Percentiles rank a stretch among this genome's conserved stretches.
phyloP scores from a whole-genome alignment of 2,329 filamentous ascomycete genomes.

The Xylaria sp. region DNA sequence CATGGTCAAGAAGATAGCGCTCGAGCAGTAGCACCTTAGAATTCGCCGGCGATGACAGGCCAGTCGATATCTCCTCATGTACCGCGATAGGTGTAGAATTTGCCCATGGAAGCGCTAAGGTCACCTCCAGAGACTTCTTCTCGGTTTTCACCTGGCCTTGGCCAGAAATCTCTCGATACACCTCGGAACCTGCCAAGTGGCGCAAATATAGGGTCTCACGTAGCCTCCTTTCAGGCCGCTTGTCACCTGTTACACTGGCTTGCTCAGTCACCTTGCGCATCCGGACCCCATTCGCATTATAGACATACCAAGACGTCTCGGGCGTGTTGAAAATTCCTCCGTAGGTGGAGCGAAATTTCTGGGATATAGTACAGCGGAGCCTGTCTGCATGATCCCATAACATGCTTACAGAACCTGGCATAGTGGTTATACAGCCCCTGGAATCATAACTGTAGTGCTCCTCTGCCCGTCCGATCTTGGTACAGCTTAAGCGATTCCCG shows the following conservation, averaged over 20 bases:
- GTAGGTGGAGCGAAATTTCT: background rate
- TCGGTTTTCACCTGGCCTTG: background rate
- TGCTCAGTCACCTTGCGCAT: conserved; percentile 14
- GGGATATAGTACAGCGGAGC: background rate
- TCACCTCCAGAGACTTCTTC: background rate
- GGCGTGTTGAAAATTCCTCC: background rate
- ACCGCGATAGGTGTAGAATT: background rate
- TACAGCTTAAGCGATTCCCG: background rate
- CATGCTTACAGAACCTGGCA: background rate
- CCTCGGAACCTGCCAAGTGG: background rate
- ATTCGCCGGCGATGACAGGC: background rate
- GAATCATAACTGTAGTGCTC: background rate
- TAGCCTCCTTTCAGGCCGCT: background rate
- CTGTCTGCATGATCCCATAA: background rate
- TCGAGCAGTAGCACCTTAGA: background rate
- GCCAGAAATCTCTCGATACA: background rate
- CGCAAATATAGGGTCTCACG: background rate
- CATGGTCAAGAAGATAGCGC: background rate
- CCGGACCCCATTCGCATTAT: background rate
- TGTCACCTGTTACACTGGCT: background rate
- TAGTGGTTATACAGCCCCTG: background rate
- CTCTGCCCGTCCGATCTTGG: background rate
- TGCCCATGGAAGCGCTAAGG: background rate
- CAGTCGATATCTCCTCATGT: background rate
- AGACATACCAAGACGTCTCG: conserved; percentile 18